These are phyloP conservation scores for Yamadazyma insecticola DNA, from an alignment of 805 yeast genomes.

Conservation along the genomic window DNA sequence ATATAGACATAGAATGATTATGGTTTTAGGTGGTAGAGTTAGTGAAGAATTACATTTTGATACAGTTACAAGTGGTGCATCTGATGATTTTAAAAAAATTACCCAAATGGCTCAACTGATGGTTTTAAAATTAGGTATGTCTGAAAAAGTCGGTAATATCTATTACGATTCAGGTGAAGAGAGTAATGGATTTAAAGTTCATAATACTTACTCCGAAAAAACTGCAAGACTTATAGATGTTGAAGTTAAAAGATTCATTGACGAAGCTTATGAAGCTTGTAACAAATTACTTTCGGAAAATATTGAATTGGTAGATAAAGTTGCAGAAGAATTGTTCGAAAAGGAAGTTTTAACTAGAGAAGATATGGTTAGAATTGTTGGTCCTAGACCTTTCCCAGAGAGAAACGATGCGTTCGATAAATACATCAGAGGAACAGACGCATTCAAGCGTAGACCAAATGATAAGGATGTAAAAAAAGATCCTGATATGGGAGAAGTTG, in stretches of 20 bases:
- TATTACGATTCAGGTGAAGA: slow-evolving; percentile 51
- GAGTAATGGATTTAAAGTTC: slow-evolving; percentile 19
- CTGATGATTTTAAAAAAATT: slow-evolving; percentile 88
- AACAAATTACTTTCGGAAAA: slow-evolving; percentile 62
- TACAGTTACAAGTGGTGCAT: slow-evolving; percentile 87
- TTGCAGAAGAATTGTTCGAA: slow-evolving; percentile 79
- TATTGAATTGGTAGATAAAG: slow-evolving; percentile 69
- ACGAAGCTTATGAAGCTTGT: slow-evolving; percentile 72
- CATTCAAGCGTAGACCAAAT: slow-evolving; percentile 27
- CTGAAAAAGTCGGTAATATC: slow-evolving; percentile 69
- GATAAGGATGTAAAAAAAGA: neutral
- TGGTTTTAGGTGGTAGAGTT: slow-evolving; percentile 91
- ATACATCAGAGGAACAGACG: slow-evolving; percentile 48
- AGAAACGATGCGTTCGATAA: slow-evolving; percentile 87
- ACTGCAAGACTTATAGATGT: slow-evolving; percentile 73
- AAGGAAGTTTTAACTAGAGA: slow-evolving; percentile 92
- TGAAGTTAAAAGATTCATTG: slow-evolving; percentile 76
- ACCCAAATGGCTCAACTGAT: slow-evolving; percentile 85
- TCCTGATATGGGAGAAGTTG: too few relatives aligned
- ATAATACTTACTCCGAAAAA: slow-evolving; percentile 61
- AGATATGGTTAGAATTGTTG: slow-evolving; percentile 85
- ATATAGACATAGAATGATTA: slow-evolving; percentile 79
- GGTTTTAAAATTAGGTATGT: slow-evolving; percentile 89
- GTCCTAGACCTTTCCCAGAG: slow-evolving; percentile 89
- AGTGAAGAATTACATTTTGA: slow-evolving; percentile 86